phyloP scores from a whole-genome alignment of 352 stramenopile species.

The Phytophthora pini region DNA sequence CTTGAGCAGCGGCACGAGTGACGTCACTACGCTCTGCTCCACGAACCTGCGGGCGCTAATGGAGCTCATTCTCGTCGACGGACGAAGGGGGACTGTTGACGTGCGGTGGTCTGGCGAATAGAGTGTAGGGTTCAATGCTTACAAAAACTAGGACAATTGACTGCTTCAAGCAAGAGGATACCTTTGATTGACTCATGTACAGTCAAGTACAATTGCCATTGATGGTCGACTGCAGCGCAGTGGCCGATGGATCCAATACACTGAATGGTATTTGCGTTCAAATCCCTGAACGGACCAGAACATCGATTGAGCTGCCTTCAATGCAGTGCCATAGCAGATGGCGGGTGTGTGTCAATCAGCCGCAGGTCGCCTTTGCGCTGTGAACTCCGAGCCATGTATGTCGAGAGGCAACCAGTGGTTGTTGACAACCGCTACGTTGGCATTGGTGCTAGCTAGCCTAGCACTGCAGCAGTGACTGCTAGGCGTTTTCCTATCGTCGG shows the following conservation, averaged over 20 bases:
- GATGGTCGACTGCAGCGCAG: neutral
- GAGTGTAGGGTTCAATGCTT: conserved; percentile 12
- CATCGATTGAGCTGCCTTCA: conserved; percentile 9
- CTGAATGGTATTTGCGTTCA: neutral
- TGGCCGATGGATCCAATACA: neutral
- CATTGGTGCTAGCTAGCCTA: no score
- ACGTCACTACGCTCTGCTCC: conserved; percentile 47
- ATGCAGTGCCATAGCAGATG: conserved; percentile 8
- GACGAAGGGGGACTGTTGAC: conserved; percentile 19
- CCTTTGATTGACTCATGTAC: no score
- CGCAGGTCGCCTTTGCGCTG: conserved; percentile 4
- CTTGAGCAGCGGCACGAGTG: conserved; percentile 61
- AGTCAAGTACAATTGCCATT: neutral
- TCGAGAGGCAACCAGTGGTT: neutral
- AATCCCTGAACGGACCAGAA: conserved; percentile 16
- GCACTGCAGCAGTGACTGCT: no score
- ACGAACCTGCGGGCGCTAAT: conserved; percentile 41
- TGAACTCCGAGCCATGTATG: neutral
- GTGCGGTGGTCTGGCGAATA: neutral
- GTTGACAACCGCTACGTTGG: neutral
- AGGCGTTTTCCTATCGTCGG: conserved; percentile 6
- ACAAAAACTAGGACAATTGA: conserved; percentile 16
- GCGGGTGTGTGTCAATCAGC: conserved; percentile 8
- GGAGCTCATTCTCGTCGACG: conserved; percentile 16
- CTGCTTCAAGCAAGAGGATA: neutral